Evolutionary conservation across 169 alveolate species (phyloP), one percentile per base, ranked within the genome.

Genomic region (Plasmodium sp.): DNA sequence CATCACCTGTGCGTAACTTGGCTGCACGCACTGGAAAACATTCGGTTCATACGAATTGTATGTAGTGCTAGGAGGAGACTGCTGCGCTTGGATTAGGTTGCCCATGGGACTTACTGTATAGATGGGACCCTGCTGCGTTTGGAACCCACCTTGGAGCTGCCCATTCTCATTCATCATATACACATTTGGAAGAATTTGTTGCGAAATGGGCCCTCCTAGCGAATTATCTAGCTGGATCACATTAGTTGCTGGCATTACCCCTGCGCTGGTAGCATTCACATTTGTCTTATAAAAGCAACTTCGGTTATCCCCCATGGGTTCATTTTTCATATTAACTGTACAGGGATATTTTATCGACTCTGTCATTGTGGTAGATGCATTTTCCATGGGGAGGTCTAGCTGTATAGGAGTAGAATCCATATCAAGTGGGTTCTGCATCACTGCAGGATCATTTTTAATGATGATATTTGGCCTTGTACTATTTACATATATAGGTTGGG

Each of bases 401-500:
- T 94, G 97, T 18, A 85, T 88, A 72, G 93, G 93, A 84, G 93
- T 92, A 18, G 96, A 74, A 83, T 92, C 92, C 90, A 83, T 93
- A 54, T 94, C 83, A n/a, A 93, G 36, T 48, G 95, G 95, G 18
- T 74, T 75, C 79, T 92, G 95, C 3, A 93, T 54, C 12, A 71
- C 33, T 6, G 97, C 94, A 0, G 96, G 81, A 73, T 95, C 95
- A 75, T 96, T 95, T 96, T 93, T 95, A 67, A 96, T 96, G 27
- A 93, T 95, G 72, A 96, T 96, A 84, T 96, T 96, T 75, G 98
- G 98, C 22, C 97, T 96, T 39, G 96, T 80, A 94, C 93, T 95
- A 77, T 96, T 96, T 48, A 96, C 97, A 81, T 92, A 96, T 81
- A 96, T 93, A 41, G 98, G 98, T 81, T 96, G 97, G 4, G 98